Evolutionary conservation across 2,329 filamentous ascomycete species (phyloP).

Genomic region (Cladosporium sp.): DNA sequence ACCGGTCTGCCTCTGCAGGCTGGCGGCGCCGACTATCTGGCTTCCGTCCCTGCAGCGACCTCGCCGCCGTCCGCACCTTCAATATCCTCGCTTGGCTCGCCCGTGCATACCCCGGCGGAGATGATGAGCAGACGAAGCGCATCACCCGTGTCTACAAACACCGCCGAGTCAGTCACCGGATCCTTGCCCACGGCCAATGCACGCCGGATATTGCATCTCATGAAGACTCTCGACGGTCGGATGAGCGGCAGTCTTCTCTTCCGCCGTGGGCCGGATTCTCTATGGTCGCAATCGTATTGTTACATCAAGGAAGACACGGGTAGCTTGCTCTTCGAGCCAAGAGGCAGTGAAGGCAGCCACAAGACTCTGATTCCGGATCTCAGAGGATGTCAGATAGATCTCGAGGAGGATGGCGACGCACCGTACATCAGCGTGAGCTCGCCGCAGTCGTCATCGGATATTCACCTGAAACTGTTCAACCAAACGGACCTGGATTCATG

Average conservation of each 20-base stretch:
- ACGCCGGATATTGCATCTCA: slow-evolving; percentile 65
- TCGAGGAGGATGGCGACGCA: slow-evolving; percentile 39
- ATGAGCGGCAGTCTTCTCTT: slow-evolving; percentile 77
- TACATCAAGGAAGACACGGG: slow-evolving; percentile 73
- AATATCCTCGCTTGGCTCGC: slow-evolving; percentile 25
- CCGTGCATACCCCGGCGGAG: slow-evolving; percentile 19
- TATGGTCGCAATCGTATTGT: slow-evolving; percentile 66
- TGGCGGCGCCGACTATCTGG: slow-evolving; percentile 30
- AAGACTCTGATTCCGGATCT: slow-evolving; percentile 65
- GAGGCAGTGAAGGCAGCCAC: slow-evolving; percentile 59
- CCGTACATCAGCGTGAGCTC: slow-evolving; percentile 48
- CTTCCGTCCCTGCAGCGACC: slow-evolving; percentile 25
- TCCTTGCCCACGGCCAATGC: slow-evolving; percentile 50
- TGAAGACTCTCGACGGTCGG: slow-evolving; percentile 69
- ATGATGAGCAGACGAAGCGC: slow-evolving; percentile 20
- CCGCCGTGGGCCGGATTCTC: slow-evolving; percentile 52
- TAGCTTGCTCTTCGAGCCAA: slow-evolving; percentile 67
- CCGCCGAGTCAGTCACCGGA: slow-evolving; percentile 24
- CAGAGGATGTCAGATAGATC: slow-evolving; percentile 63
- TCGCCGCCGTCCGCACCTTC: slow-evolving; percentile 25
- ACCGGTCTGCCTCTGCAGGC: slow-evolving; percentile 46
- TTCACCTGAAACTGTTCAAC: slow-evolving; percentile 59
- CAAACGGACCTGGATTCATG: slow-evolving; percentile 67
- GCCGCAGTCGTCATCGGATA: slow-evolving; percentile 51
- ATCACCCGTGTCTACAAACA: slow-evolving; percentile 26